phyloP scores from a whole-genome alignment of 192 early-diverging fungal species.

The Endogone sp. region DNA sequence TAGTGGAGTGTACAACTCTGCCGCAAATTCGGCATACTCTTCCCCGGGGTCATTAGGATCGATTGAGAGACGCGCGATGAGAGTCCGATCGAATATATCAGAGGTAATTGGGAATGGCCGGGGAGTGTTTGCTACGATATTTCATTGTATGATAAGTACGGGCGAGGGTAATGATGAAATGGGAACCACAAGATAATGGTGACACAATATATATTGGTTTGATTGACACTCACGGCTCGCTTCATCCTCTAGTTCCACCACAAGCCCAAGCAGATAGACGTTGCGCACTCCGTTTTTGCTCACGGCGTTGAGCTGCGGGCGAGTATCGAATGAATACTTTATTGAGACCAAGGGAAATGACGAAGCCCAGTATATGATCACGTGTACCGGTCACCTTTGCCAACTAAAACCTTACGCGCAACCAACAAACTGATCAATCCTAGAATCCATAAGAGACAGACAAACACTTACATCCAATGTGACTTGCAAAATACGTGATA shows the following conservation, averaged over 20 bases:
- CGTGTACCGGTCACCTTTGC: too few species aligned
- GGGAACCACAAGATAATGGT: too few species aligned
- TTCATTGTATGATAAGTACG: not conserved
- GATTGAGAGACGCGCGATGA: slow-evolving; percentile 67
- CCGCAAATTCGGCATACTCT: slow-evolving; percentile 28
- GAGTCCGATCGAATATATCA: slow-evolving; percentile 57
- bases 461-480: slow-evolving; percentile 64
- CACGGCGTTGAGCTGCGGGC: slow-evolving; percentile 5
- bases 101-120: slow-evolving; percentile 45
- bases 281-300: slow-evolving; percentile 18
- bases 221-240: slow-evolving; percentile 7
- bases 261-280: slow-evolving; percentile 30
- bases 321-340: too few species aligned
- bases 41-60: slow-evolving; percentile 36
- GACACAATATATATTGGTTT: not conserved
- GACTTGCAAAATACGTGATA: slow-evolving; percentile 72
- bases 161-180: not conserved
- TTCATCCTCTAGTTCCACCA: slow-evolving; percentile 30
- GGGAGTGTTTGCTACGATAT: slow-evolving; percentile 20
- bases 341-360: too few species aligned
- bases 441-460: not conserved
- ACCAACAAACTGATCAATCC: too few species aligned
- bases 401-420: too few species aligned
- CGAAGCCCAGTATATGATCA: too few species aligned
- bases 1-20: slow-evolving; percentile 20